A percentile compares a stretch with the other conserved stretches of the same genome.
Conservation (phyloP, 2,329 filamentous ascomycete genomes). For the Cladophialophora bantiana region DNA sequence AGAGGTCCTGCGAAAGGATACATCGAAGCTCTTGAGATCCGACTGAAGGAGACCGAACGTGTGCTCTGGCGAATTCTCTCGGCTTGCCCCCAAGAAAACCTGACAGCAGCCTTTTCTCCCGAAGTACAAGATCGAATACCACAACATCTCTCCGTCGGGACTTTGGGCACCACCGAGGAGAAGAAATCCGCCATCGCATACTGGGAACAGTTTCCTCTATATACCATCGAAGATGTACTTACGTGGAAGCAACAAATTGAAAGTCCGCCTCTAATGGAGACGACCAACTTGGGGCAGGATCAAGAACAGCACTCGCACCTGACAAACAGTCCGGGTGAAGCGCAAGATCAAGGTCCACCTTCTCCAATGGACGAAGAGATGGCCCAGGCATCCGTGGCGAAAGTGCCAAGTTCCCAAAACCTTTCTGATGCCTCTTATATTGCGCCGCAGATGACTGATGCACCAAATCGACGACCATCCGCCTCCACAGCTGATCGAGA, state of each 20-base stretch:
- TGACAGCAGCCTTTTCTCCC: constrained; percentile 38
- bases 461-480: background rate
- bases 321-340: constrained; percentile 1
- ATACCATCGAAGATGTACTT: constrained; percentile 43
- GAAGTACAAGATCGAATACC: constrained; percentile 11
- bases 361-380: background rate
- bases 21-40: constrained; percentile 51
- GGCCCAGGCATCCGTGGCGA: background rate
- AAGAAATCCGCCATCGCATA: constrained; percentile 34
- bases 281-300: background rate
- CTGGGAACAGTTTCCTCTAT: constrained; percentile 47
- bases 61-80: constrained; percentile 47
- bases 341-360: background rate
- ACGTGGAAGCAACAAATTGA: constrained; percentile 44
- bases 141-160: constrained; percentile 4
- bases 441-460: background rate
- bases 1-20: constrained; percentile 56
- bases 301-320: background rate
- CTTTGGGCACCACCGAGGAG: constrained; percentile 9
- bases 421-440: background rate
- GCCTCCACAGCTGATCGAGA: background rate
- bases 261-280: background rate
- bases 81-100: constrained; percentile 42
- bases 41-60: constrained; percentile 50
- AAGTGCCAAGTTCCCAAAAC: background rate